Conservation (phyloP, 2,329 filamentous ascomycete genomes). For the Seiridium unicorne region DNA sequence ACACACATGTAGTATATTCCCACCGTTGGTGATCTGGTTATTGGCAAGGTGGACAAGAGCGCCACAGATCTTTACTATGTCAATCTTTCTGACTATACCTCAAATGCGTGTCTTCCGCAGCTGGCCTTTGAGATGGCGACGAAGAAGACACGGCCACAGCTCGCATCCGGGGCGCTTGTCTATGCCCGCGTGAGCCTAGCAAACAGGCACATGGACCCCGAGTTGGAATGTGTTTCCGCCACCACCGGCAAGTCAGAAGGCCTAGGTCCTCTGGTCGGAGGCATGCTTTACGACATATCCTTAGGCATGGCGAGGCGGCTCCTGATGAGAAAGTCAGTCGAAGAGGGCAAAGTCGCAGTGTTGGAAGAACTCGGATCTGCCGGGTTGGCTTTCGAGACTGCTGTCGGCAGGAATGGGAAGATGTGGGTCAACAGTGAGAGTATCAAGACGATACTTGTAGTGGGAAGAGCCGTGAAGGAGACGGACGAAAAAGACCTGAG, state of each 20-base stretch:
- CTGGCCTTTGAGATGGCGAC: constrained; percentile 91
- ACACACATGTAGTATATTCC: constrained; percentile 67
- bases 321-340: constrained; percentile 61
- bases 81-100: constrained; percentile 65
- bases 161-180: constrained; percentile 73
- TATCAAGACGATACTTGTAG: constrained; percentile 68
- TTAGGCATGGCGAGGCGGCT: constrained; percentile 78
- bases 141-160: constrained; percentile 84
- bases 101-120: constrained; percentile 72
- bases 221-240: constrained; percentile 85
- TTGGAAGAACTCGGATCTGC: constrained; percentile 75
- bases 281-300: constrained; percentile 83
- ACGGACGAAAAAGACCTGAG: constrained; percentile 69
- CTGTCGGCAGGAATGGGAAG: constrained; percentile 87
- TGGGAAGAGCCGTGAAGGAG: constrained; percentile 75
- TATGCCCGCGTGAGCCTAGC: constrained; percentile 82
- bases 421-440: constrained; percentile 87
- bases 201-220: constrained; percentile 81
- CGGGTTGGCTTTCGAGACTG: constrained; percentile 87
- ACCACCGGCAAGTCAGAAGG: constrained; percentile 87
- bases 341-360: constrained; percentile 66
- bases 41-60: constrained; percentile 79
- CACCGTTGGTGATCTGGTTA: constrained; percentile 77
- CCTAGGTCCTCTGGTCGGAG: constrained; percentile 76
- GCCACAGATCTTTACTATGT: constrained; percentile 78